Conservation (phyloP, 257 asterid species). For the Forsythia suspensa region DNA sequence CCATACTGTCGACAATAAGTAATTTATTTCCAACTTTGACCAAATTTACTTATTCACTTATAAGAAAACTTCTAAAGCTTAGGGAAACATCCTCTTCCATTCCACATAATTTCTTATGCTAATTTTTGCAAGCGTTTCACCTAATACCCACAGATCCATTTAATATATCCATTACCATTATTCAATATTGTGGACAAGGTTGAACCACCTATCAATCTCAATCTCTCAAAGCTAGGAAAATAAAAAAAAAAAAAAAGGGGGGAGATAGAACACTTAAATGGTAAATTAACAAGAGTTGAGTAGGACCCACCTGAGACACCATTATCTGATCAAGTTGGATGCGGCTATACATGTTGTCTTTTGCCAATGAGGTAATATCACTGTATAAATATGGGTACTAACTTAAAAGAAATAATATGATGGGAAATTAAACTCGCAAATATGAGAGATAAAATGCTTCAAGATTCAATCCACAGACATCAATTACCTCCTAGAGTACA, state of each 20-base stretch:
- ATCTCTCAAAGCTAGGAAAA: neutral
- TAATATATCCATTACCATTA: neutral
- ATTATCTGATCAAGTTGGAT: constrained; percentile 53
- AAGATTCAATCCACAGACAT: constrained; percentile 13
- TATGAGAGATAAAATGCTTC: neutral
- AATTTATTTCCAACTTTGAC: too few species aligned
- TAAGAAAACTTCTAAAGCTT: neutral
- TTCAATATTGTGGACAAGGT: neutral
- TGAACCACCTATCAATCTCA: neutral
- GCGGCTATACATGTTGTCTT: constrained; percentile 46
- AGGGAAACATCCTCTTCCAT: neutral
- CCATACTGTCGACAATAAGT: neutral
- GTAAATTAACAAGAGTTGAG: neutral
- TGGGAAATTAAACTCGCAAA: neutral
- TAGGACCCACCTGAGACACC: constrained; percentile 51
- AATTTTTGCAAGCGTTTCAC: neutral
- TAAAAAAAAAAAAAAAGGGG: neutral
- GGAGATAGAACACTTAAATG: neutral
- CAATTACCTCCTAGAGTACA: constrained; percentile 63
- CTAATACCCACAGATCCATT: neutral
- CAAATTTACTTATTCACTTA: neutral
- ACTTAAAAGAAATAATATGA: neutral
- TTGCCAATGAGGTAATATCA: constrained; percentile 66
- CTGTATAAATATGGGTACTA: constrained; percentile 33
- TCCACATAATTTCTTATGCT: neutral